Percentiles rank a stretch among this genome's conserved stretches.
Conservation (phyloP, 495 filamentous ascomycete species). For the Neurospora sublineolata region DNA sequence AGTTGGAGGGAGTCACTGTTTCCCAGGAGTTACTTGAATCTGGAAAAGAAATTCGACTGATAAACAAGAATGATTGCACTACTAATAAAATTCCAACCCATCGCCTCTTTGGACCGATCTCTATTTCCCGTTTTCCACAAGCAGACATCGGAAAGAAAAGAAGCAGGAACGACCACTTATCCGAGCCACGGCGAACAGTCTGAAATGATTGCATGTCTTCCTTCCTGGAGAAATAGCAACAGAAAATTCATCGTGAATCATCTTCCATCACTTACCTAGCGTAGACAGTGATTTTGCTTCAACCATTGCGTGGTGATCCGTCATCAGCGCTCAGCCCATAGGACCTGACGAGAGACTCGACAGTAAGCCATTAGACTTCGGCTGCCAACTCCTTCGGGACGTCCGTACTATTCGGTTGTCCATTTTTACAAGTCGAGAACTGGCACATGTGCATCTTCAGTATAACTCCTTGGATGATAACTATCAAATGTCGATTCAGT, state of each 20-base stretch:
- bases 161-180: background rate
- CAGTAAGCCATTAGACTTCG: background rate
- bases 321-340: background rate
- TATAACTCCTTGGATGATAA: no score
- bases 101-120: background rate
- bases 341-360: background rate
- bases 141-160: background rate
- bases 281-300: background rate
- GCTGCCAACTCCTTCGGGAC: background rate
- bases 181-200: background rate
- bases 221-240: background rate
- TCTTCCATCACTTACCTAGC: background rate
- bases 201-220: background rate
- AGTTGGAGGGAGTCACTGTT: background rate
- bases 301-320: background rate
- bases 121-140: background rate
- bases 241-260: background rate
- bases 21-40: background rate
- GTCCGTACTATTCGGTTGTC: background rate
- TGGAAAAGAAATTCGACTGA: background rate
- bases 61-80: background rate
- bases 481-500: no score
- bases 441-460: no score
- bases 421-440: background rate
- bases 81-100: background rate